Evolutionary conservation across 208 protist species (phyloP).

Genomic region (Crithidia expoeki): DNA sequence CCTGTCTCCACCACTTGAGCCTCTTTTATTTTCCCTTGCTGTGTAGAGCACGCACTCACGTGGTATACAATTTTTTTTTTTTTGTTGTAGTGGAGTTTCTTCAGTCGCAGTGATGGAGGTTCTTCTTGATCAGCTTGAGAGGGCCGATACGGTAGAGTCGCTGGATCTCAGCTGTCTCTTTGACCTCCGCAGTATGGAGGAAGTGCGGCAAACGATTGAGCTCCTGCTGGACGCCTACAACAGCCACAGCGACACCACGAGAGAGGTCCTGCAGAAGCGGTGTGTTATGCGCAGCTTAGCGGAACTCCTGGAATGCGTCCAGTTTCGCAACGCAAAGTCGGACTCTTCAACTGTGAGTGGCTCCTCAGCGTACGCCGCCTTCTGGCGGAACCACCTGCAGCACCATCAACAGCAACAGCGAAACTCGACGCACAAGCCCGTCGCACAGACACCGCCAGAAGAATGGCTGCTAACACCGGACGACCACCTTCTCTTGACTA

Average conservation of each 20-base stretch:
- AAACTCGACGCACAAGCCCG: neutral
- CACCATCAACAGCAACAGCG: neutral
- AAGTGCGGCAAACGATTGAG: conserved; percentile 32
- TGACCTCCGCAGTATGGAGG: conserved; percentile 16
- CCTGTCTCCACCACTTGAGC: too few relatives aligned
- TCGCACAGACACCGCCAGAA: too few relatives aligned
- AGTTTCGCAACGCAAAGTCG: neutral
- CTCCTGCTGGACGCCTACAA: conserved; percentile 57
- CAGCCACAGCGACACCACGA: conserved; percentile 15
- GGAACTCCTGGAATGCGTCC: conserved; percentile 20
- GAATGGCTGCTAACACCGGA: conserved; percentile 32
- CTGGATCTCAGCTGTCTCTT: conserved; percentile 30
- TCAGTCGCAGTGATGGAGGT: conserved; percentile 13
- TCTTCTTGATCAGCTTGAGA: conserved; percentile 16
- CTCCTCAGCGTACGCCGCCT: neutral
- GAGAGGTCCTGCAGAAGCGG: conserved; percentile 26
- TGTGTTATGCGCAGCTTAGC: conserved; percentile 43
- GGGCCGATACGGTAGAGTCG: conserved; percentile 5
- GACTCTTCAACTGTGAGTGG: neutral
- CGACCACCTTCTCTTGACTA: conserved; percentile 55
- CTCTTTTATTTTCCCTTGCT: too few relatives aligned
- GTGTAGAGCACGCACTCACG: too few relatives aligned
- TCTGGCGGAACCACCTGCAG: conserved; percentile 10
- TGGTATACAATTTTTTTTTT: neutral
- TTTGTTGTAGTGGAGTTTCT: neutral